Evolutionary conservation across 176 grass and related monocot genomes (phyloP).

Genomic region (Carex scoparia): DNA sequence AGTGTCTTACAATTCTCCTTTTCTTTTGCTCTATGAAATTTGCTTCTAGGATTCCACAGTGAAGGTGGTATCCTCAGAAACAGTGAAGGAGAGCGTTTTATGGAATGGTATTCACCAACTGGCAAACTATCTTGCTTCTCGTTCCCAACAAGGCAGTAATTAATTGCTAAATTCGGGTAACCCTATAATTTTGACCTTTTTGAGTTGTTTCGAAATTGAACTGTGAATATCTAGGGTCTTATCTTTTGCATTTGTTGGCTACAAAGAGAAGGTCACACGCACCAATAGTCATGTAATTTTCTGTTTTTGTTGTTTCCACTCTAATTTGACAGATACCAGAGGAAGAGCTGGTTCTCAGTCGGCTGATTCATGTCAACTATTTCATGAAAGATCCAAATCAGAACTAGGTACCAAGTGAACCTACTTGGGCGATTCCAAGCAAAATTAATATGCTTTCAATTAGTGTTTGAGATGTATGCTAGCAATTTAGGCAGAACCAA

Average conservation of each 20-base stretch:
- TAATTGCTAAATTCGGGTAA: no score
- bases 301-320: conserved; percentile 10
- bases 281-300: neutral
- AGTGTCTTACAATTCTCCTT: no score
- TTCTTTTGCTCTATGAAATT: no score
- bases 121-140: no score
- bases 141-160: no score
- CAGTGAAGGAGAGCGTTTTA: no score
- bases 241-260: neutral
- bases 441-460: neutral
- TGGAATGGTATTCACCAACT: no score
- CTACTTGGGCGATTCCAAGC: neutral
- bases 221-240: neutral
- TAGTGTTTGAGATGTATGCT: neutral
- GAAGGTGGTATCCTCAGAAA: no score
- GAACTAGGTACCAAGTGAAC: conserved; percentile 56
- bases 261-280: neutral
- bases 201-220: no score
- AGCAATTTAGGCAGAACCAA: no score
- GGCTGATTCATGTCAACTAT: conserved; percentile 96
- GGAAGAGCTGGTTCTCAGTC: conserved; percentile 67
- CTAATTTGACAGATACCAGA: conserved; percentile 64
- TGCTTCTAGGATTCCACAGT: no score
- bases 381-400: conserved; percentile 86
- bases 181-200: no score